Percentiles rank a stretch among this genome's conserved stretches.
phyloP scores from a whole-genome alignment of 2,329 filamentous ascomycete species.

The Microdochium bolleyi region DNA sequence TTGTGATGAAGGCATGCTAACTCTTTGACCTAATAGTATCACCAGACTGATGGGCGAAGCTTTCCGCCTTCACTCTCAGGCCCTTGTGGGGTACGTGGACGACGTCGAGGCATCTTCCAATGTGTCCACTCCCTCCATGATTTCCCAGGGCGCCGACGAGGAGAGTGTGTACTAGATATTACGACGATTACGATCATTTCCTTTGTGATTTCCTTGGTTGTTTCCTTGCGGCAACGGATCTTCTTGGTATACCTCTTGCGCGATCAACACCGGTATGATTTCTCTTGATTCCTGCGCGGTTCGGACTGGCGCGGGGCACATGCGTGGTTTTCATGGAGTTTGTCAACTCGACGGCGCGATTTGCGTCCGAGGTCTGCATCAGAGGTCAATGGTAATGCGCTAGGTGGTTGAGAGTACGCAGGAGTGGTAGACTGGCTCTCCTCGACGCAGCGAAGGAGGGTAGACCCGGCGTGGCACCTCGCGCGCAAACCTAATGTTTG shows the following conservation, averaged over 20 bases:
- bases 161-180: constrained; percentile 59
- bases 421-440: constrained; percentile 21
- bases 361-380: constrained; percentile 25
- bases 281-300: constrained; percentile 18
- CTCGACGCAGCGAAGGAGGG: constrained; percentile 16
- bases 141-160: constrained; percentile 62
- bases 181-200: constrained; percentile 44
- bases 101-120: constrained; percentile 64
- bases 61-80: constrained; percentile 93
- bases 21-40: constrained; percentile 46
- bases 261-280: constrained; percentile 17
- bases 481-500: constrained; percentile 26
- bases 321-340: constrained; percentile 18
- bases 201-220: constrained; percentile 26
- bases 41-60: constrained; percentile 96
- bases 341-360: constrained; percentile 7
- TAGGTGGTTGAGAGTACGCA: constrained; percentile 8
- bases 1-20: constrained; percentile 32
- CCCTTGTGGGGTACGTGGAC: constrained; percentile 90
- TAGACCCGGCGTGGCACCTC: constrained; percentile 7
- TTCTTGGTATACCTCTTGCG: constrained; percentile 35
- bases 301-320: constrained; percentile 18
- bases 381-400: constrained; percentile 21
- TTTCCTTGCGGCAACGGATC: constrained; percentile 19
- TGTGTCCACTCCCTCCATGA: constrained; percentile 64